A percentile compares a stretch with the other conserved stretches of the same genome.
These are phyloP conservation scores for Nephelium lappaceum DNA, from an alignment of 345 rosid genomes.

Conservation along the genomic window DNA sequence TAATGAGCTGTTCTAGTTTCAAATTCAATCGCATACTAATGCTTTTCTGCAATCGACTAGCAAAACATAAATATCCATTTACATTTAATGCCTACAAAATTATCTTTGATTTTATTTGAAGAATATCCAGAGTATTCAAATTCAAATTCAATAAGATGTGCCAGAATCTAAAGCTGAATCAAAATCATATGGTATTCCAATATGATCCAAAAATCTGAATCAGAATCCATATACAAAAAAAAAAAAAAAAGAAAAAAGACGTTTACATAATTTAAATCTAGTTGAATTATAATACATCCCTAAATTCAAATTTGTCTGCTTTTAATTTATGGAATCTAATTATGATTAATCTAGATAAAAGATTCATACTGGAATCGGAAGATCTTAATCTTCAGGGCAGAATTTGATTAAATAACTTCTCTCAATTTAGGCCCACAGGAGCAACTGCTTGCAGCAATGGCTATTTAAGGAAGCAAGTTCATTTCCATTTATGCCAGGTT, in stretches of 20 bases:
- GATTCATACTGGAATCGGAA: background rate
- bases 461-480: background rate
- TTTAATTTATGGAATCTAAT: background rate
- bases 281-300: background rate
- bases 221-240: background rate
- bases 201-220: background rate
- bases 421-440: background rate
- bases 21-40: background rate
- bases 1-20: background rate
- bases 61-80: background rate
- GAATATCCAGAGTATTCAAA: background rate
- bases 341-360: background rate
- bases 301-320: constrained; percentile 1
- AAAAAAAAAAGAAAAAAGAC: background rate
- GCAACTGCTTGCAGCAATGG: background rate
- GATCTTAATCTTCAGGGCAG: background rate
- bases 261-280: background rate
- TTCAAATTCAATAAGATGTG: background rate
- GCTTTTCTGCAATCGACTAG: background rate
- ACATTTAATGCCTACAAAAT: background rate
- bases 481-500: background rate
- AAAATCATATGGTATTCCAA: background rate
- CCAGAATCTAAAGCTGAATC: background rate
- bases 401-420: background rate
- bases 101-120: background rate